Percentiles rank a stretch among this genome's conserved stretches.
phyloP scores from a whole-genome alignment of 1,284 basidiomycete species.

The Pyrrhoderma lamaoense region DNA sequence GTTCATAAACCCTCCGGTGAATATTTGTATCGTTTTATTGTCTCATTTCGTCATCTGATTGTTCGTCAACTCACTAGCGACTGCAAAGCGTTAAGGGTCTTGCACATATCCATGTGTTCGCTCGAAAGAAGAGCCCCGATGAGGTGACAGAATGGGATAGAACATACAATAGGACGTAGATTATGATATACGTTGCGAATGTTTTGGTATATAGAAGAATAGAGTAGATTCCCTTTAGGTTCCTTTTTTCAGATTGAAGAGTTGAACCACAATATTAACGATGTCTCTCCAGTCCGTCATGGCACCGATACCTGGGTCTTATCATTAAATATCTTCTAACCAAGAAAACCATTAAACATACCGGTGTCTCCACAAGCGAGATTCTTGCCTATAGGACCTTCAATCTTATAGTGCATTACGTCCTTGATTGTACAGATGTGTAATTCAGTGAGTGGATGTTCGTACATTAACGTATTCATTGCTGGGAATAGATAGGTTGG shows the following conservation, averaged over 20 bases:
- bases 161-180: not conserved
- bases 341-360: conserved; percentile 23
- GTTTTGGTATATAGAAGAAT: not conserved
- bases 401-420: conserved; percentile 70
- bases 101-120: conserved; percentile 77
- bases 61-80: conserved; percentile 36
- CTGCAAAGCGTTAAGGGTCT: conserved; percentile 72
- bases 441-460: conserved; percentile 84
- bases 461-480: conserved; percentile 98
- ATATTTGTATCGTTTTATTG: conserved; percentile 22
- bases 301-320: conserved; percentile 48
- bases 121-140: conserved; percentile 38
- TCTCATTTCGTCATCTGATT: not conserved
- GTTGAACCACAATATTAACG: conserved; percentile 58
- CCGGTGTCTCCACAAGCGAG: conserved; percentile 94
- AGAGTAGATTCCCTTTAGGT: not conserved
- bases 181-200: not conserved
- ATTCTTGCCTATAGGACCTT: conserved; percentile 80
- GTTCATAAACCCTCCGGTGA: conserved; percentile 79
- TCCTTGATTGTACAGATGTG: conserved; percentile 71
- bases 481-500: conserved; percentile 91
- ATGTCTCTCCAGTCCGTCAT: conserved; percentile 92
- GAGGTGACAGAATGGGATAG: conserved; percentile 6
- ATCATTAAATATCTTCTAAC: not conserved
- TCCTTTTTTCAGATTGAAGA: conserved; percentile 35